Percentiles rank a stretch among this genome's conserved stretches.
Conservation (phyloP, 1,139 yeast species). For the Debaryomyces psychrophilus region DNA sequence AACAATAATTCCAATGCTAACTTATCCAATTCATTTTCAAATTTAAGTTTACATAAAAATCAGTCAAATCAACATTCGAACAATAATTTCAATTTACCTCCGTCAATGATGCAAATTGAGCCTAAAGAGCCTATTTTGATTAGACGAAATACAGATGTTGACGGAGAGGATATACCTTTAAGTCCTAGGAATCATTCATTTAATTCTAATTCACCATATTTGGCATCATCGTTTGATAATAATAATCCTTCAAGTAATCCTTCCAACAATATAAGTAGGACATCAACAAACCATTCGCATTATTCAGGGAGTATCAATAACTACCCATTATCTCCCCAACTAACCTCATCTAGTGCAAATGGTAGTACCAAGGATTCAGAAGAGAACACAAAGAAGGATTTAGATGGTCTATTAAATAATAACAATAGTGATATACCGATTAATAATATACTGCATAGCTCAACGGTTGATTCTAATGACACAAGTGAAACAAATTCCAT, state of each 20-base stretch:
- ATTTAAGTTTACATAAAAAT: slow-evolving; percentile 11
- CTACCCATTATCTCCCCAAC: slow-evolving; percentile 31
- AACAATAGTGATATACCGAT: neutral
- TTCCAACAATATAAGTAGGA: slow-evolving; percentile 20
- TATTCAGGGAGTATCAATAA: slow-evolving; percentile 29
- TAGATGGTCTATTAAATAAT: slow-evolving; percentile 1
- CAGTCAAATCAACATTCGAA: slow-evolving; percentile 10
- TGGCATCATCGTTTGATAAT: slow-evolving; percentile 7
- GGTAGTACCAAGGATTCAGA: neutral
- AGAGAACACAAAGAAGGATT: neutral
- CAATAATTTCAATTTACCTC: slow-evolving; percentile 47
- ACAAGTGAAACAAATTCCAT: slow-evolving; percentile 34
- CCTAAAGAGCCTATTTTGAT: slow-evolving; percentile 71
- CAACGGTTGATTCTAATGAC: slow-evolving; percentile 1
- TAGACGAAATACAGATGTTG: slow-evolving; percentile 42
- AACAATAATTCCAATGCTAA: slow-evolving; percentile 6
- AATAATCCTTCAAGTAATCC: neutral
- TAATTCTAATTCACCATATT: slow-evolving; percentile 10
- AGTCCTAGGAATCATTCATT: slow-evolving; percentile 14
- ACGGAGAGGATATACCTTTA: slow-evolving; percentile 14
- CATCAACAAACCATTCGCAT: slow-evolving; percentile 43
- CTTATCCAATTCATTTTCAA: slow-evolving; percentile 13
- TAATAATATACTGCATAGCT: neutral
- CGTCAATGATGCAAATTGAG: slow-evolving; percentile 67
- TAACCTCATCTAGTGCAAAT: slow-evolving; percentile 16